Evolutionary conservation across 768 basidiomycete genomes (phyloP), one percentile per base, ranked within the genome.

Genomic region (Tremella fuciformis): DNA sequence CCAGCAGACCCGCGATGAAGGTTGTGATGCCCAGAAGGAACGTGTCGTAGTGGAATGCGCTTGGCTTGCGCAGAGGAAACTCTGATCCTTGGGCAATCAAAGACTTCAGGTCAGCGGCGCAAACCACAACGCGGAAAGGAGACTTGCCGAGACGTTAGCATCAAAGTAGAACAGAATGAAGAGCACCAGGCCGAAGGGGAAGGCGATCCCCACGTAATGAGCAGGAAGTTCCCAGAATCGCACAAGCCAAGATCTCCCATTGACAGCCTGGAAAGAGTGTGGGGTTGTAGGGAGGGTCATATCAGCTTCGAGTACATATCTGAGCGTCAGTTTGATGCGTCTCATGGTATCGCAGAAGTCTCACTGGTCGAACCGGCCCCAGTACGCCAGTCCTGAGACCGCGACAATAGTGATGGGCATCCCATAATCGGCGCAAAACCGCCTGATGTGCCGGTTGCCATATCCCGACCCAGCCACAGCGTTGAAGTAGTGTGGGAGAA

Each of bases 91-190:
- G 92, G 0, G 92, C 91, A 80, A 96, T 96, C 34, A 97, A 75
- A 0, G 89, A 91, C 91, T 91, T 62, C 18, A 21, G 39, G 26
- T 24, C 16, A 50, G 25, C 11, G 58, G 11, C 13, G 9, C n/a
- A 16, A 29, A 26, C 55, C 9, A 8, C 13, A 55, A n/a, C 24
- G 29, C 21, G n/a, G 13, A n/a, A 18, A 34, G 6, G 24, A 48
- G 50, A 78, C 87, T 66, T 73, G 89, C 89, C 48, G 90, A 92
- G 53, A 92, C 89, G 66, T 93, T 93, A 64, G 92, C 89, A 63
- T 97, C 91, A 65, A 96, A 96, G 80, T 92, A 92, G 79, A 97
- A 94, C 44, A 96, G 78, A 21, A 94, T 83, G 84, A 89, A 96
- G 4, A 98, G 80, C 19, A 91, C 80, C 41, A 92, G 76, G 1